Conservation (phyloP, 2,329 filamentous ascomycete genomes). For the Ceratocystis colombiana region DNA sequence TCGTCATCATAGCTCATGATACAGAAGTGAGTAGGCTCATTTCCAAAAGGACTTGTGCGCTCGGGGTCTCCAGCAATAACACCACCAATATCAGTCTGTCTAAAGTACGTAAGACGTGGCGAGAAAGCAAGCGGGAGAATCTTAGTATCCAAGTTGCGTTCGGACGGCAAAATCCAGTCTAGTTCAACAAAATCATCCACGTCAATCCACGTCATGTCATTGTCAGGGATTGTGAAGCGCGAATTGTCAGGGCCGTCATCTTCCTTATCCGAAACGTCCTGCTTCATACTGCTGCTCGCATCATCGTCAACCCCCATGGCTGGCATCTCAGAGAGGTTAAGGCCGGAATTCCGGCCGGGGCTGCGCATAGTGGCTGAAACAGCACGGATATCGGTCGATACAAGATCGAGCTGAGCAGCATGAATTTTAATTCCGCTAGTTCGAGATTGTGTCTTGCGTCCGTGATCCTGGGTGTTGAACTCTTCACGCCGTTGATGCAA, state of each 20-base stretch:
- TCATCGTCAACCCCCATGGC: conserved; percentile 18
- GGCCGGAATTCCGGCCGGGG: conserved; percentile 3
- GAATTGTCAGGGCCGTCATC: conserved; percentile 61
- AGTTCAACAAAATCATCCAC: conserved; percentile 99
- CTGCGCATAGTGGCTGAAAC: conserved; percentile 83
- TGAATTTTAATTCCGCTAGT: conserved; percentile 95
- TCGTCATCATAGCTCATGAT: conserved; percentile 89
- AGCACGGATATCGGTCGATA: conserved; percentile 82
- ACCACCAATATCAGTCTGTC: conserved; percentile 85
- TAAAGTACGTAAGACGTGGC: conserved; percentile 93
- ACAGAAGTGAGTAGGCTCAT: conserved; percentile 88
- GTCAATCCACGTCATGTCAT: conserved; percentile 93
- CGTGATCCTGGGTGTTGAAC: conserved; percentile 71
- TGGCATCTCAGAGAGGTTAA: neutral
- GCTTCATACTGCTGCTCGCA: conserved; percentile 17
- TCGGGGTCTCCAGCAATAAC: conserved; percentile 70
- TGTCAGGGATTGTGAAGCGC: conserved; percentile 88
- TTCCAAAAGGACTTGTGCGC: conserved; percentile 78
- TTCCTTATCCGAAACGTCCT: conserved; percentile 33
- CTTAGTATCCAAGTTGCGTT: conserved; percentile 83
- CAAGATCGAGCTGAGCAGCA: conserved; percentile 82
- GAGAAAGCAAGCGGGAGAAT: conserved; percentile 87
- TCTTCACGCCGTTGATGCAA: conserved; percentile 89
- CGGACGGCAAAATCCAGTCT: conserved; percentile 87
- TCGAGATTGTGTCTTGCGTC: conserved; percentile 62